Evolutionary conservation across 1,284 basidiomycete species (phyloP).

Genomic region (Ustilago xerochloae): DNA sequence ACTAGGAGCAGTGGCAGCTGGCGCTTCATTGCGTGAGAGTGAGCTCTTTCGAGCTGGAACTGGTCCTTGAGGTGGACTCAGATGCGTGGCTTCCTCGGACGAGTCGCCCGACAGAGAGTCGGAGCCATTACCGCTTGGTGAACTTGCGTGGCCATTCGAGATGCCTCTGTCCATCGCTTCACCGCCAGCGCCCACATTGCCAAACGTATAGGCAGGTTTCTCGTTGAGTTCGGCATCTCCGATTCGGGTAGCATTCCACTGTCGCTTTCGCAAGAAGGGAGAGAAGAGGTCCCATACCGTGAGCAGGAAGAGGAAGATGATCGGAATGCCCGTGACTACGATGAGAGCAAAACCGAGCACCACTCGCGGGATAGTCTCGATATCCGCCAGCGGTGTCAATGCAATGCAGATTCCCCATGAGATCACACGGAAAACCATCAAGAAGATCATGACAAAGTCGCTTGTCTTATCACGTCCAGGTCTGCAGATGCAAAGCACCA

Average conservation of each 20-base stretch:
- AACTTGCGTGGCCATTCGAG: constrained; percentile 1
- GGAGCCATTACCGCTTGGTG: constrained; percentile 2
- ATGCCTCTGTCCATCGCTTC: neutral
- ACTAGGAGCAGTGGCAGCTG: no score
- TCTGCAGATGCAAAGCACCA: constrained; percentile 54
- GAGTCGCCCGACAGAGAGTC: constrained; percentile 17
- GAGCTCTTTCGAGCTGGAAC: neutral
- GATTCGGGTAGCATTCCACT: constrained; percentile 40
- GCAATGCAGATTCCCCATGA: constrained; percentile 62
- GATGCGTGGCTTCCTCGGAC: constrained; percentile 18
- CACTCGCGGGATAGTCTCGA: constrained; percentile 64
- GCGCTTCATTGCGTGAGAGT: no score
- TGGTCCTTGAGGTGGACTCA: neutral
- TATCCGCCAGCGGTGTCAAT: constrained; percentile 54
- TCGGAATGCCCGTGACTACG: constrained; percentile 59
- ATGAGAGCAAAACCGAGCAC: constrained; percentile 64
- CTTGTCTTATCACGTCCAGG: constrained; percentile 59
- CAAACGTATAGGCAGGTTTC: constrained; percentile 26
- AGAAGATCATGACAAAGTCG: constrained; percentile 62
- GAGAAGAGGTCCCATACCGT: constrained; percentile 56
- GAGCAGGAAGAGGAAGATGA: constrained; percentile 61
- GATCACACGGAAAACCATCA: constrained; percentile 56
- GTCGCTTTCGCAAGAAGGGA: constrained; percentile 45
- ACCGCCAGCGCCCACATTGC: constrained; percentile 18
- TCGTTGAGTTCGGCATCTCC: constrained; percentile 30